Conservation (phyloP, 208 protist species). For the Leishmania major region DNA sequence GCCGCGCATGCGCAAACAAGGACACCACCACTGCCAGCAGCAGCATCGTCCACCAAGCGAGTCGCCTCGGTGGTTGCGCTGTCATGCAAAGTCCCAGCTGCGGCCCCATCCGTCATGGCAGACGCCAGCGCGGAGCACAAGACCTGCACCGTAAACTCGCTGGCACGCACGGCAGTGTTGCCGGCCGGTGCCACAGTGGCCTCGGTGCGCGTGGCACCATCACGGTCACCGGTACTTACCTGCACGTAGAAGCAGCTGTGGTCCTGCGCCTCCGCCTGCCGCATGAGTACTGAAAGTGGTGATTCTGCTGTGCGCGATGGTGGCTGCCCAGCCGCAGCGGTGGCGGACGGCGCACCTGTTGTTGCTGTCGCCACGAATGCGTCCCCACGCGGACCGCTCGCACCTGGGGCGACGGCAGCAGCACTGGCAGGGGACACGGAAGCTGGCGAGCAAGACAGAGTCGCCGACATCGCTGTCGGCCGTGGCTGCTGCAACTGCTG, state of each 20-base stretch:
- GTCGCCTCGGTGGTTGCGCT: neutral
- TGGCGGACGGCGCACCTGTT: neutral
- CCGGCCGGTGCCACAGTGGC: neutral
- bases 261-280: conserved; percentile 4
- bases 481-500: neutral
- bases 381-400: neutral
- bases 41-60: neutral
- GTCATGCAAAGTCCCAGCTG: neutral
- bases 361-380: neutral
- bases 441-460: neutral
- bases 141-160: neutral
- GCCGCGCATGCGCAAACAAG: neutral
- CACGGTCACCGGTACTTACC: neutral
- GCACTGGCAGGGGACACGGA: neutral
- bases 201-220: neutral
- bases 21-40: neutral
- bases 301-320: neutral
- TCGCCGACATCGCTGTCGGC: neutral
- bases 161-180: neutral
- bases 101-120: neutral
- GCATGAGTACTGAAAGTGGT: neutral
- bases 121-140: conserved; percentile 4
- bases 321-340: neutral
- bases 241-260: conserved; percentile 10
- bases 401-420: neutral